Evolutionary conservation across 2,329 filamentous ascomycete species (phyloP), one percentile per base, ranked within the genome.

Genomic region (Herpotrichia juniperi): DNA sequence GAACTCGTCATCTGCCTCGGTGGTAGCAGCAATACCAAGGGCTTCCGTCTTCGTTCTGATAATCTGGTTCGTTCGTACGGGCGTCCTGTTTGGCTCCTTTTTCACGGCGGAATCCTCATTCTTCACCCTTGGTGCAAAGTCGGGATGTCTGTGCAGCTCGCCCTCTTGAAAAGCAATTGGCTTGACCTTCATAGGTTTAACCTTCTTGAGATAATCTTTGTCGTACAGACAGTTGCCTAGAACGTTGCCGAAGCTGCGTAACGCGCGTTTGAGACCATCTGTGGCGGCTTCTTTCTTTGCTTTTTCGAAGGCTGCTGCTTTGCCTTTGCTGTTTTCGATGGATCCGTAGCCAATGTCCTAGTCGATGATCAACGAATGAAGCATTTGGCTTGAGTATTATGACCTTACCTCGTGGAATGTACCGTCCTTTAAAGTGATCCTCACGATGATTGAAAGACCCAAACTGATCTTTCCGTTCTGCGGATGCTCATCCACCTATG

Each of bases 211-310:
- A 70, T 96, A 99, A 55, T 93, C 87, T 74, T 97, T 96, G 77
- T 99, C 94, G 75, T 99, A 97, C 53, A 99, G 87, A 79, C 94
- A 99, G 71, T 97, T 99, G n/a, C 94, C 94, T 48, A 99, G 80
- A 14, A 97, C 89, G 65, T 97, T 97, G 53, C 94, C 94, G 74
- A 99, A 99, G 58, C 87, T 97, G 53, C 93, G 84, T 66, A 99
- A 72, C 1, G 94, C 86, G 60, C 94, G 84, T 76, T 99, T 99
- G 69, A 99, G 72, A 1, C 87, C 94, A 76, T 99, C 94, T 9
- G 96, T 97, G 2, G 92, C 96, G 7, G 91, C 96, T 78, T 97
- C 93, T 73, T 99, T 99, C 79, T 97, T 99, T 1, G 94, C 93
- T 76, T 99, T 99, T 73, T 99, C 94, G 67, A 97, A 99, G 0